Base-by-base conservation (phyloP, 495 filamentous ascomycete genomes). In the Aspergillus leporis region DNA sequence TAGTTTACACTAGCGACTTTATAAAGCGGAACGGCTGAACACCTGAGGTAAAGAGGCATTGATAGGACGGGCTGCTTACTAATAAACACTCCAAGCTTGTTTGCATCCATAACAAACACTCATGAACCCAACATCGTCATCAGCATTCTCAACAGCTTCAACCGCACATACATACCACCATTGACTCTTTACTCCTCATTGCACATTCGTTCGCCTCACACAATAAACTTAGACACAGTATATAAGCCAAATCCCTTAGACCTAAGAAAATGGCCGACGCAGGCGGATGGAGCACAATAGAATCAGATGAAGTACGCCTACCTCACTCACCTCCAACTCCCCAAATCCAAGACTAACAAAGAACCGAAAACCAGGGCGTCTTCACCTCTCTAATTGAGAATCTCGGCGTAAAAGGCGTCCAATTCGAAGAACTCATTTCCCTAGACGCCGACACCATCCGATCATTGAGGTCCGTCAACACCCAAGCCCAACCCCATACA, bases 341-440 rank as follows among this genome's bases (percentile, higher is more conserved):
- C 34, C 63, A 28, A 63, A 19, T 31, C 19, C 23, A 19, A 56
- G 18, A 32, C 14, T 21, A 34, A 47, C 5, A 14, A 23, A 19
- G 28, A 7, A 12, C 16, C 47, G 3, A 51, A 55, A 32, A 60
- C 31, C 53, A 97, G 93, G 94, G 94, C 67, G 91, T 99, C 64
- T 99, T 99, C 77, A 99, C 95, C 58, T 95, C 90, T 68, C 84
- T 99, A 48, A 74, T 92, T 64, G 90, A 97, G 64, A 91, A 90
- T 61, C 88, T 99, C 43, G 94, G 95, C 36, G 92, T 93, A 34
- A 87, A 91, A 68, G 86, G 91, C 68, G 90, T 97, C 7, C 94
- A 99, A 74, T 98, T 97, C 74, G 95, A 98, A 75, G 94, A 99
- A 75, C 86, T 99, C 59, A 85, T 97, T 40, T 87, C 90, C 1